Conservation (phyloP, 192 early-diverging fungal genomes). For the Piromyces finnis region DNA sequence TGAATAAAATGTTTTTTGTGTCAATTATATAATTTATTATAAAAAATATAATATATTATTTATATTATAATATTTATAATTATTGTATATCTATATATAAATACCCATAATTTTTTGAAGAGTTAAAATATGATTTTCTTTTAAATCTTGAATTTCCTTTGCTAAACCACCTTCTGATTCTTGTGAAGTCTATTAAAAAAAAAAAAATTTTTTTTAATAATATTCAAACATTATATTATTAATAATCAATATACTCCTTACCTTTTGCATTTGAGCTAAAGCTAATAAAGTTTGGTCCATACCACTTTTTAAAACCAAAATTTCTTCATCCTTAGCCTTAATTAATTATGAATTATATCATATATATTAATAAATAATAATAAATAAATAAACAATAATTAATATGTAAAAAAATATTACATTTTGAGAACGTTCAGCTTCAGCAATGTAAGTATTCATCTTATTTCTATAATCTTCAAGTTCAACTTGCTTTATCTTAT, state of each 20-base stretch:
- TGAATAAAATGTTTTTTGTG: too few species aligned
- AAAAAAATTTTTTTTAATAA: too few species aligned
- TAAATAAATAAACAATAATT: too few species aligned
- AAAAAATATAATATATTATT: too few species aligned
- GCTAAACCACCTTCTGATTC: not conserved
- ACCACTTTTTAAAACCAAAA: conserved; percentile 53
- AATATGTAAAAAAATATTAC: not conserved
- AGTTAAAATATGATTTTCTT: not conserved
- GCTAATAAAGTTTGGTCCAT: conserved; percentile 64
- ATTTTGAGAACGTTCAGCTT: conserved; percentile 11
- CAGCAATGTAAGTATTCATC: conserved; percentile 13
- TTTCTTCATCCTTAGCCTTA: conserved; percentile 54
- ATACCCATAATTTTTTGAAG: not conserved
- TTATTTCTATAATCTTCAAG: conserved; percentile 14
- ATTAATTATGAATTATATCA: too few species aligned
- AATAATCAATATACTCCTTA: not conserved
- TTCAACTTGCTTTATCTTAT: conserved; percentile 8
- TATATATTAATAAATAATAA: too few species aligned
- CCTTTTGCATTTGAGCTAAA: conserved; percentile 52
- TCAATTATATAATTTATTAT: too few species aligned
- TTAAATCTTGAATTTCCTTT: not conserved
- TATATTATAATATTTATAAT: too few species aligned
- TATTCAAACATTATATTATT: too few species aligned
- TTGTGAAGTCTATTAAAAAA: conserved; percentile 9
- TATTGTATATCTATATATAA: not conserved